Base-by-base conservation (phyloP, 352 stramenopile species). In the Phytophthora citrophthora region DNA sequence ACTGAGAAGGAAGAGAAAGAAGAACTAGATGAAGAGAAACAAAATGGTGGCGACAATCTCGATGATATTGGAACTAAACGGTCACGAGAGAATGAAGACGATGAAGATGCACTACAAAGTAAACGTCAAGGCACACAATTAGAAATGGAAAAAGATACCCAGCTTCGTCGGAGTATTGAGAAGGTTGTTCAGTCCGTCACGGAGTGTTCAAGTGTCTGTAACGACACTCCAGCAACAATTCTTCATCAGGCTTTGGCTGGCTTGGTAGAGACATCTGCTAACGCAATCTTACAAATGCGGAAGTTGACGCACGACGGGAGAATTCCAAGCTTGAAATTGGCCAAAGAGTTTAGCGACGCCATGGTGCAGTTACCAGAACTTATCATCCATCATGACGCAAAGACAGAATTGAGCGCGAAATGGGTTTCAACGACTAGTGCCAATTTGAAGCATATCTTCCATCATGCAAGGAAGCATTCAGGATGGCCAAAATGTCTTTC, bases 1-100 rank as follows among this genome's bases (percentile, higher is more conserved):
- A 61, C 54, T 8, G 54, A 61, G 46, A 32, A 61, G 5, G 54
- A 61, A 61, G 53, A 13, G 4, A 34, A 27, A 5, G 23, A 40
- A 38, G n/a, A 61, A 18, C 31, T 16, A 54, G 29, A 48, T 3
- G 29, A 32, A 32, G 29, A 32, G 8, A 6, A 32, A 11, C 8
- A 8, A 41, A 40, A 31, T 13, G 20, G 29, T 32, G 15, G 11
- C 10, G 29, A 44, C 20, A 7, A 6, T 12, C 34, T 15, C 6
- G 5, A 3, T 40, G 38, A 16, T 24, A 12, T 61, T 12, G 53
- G 53, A 38, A 31, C 44, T 20, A 53, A 46, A 16, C 40, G 41
- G 36, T 43, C 41, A 15, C 38, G 53, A 31, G 52, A 59, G n/a
- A 5, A 23, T 8, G 29, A 60, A 20, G 15, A 39, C 1, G 54